phyloP scores from a whole-genome alignment of 768 basidiomycete species.

The Suillus subluteus region DNA sequence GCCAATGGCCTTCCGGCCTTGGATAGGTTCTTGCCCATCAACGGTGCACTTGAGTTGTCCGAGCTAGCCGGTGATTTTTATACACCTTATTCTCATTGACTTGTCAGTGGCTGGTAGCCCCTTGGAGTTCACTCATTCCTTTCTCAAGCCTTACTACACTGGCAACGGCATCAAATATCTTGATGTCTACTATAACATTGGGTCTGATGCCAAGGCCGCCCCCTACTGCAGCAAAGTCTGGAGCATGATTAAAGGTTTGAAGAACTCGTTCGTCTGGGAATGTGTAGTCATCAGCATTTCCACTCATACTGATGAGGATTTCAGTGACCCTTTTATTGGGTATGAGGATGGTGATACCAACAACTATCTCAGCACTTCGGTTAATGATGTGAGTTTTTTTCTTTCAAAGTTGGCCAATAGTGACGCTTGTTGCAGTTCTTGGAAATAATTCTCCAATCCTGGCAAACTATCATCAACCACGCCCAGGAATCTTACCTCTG shows the following conservation, averaged over 20 bases:
- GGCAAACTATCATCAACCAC: neutral
- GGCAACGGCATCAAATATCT: neutral
- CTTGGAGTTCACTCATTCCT: neutral
- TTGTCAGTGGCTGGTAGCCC: neutral
- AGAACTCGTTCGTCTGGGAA: neutral
- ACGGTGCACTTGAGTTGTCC: neutral
- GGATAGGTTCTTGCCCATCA: neutral
- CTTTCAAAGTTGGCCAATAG: neutral
- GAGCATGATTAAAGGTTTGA: neutral
- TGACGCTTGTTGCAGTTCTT: neutral
- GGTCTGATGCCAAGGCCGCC: neutral
- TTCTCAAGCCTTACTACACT: neutral
- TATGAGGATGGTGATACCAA: neutral
- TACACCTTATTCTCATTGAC: neutral
- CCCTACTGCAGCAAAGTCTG: neutral
- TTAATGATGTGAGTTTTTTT: slow-evolving; percentile 6
- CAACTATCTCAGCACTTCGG: neutral
- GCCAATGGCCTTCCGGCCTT: neutral
- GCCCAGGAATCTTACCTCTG: neutral
- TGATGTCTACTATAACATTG: neutral
- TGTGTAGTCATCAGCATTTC: neutral
- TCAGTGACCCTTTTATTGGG: neutral
- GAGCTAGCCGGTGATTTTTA: neutral
- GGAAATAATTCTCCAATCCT: neutral
- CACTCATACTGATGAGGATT: neutral